phyloP scores from a whole-genome alignment of 2,329 filamentous ascomycete genomes.

The Monilinia fructigena region DNA sequence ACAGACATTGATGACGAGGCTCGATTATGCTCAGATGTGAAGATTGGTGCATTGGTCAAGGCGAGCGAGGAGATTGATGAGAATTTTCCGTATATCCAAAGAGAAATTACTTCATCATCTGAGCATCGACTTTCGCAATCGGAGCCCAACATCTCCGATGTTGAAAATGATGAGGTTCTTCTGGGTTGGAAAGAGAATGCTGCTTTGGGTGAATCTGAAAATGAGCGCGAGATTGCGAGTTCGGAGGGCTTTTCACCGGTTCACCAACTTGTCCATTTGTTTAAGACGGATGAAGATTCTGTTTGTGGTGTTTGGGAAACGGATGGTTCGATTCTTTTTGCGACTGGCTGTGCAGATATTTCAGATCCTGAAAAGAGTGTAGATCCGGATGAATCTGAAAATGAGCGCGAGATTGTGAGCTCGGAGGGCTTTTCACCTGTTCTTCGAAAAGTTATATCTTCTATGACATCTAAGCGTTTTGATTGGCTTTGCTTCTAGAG shows the following conservation, averaged over 20 bases:
- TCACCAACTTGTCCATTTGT: too few relatives aligned
- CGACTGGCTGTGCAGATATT: too few relatives aligned
- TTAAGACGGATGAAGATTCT: too few relatives aligned
- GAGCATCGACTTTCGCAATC: neutral
- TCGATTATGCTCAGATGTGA: too few relatives aligned
- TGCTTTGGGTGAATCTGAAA: neutral
- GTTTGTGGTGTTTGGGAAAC: too few relatives aligned
- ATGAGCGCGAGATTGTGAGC: neutral
- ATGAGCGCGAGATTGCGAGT: neutral
- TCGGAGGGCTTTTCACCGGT: neutral
- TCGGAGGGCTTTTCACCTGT: constrained; percentile 2
- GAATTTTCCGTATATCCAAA: neutral
- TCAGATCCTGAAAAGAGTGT: neutral
- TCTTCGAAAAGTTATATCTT: neutral
- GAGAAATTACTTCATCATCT: neutral
- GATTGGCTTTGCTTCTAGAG: too few relatives aligned
- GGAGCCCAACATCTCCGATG: rapidly evolving
- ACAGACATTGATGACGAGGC: too few relatives aligned
- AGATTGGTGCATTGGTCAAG: neutral
- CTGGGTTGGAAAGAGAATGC: neutral
- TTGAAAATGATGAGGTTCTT: neutral
- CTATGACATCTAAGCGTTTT: neutral
- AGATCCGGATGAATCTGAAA: neutral
- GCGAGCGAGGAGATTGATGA: neutral
- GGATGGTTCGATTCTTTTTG: too few relatives aligned